These are phyloP conservation scores for Pseudotulostoma volvatum DNA, from an alignment of 495 filamentous ascomycete species.

Conservation along the genomic window DNA sequence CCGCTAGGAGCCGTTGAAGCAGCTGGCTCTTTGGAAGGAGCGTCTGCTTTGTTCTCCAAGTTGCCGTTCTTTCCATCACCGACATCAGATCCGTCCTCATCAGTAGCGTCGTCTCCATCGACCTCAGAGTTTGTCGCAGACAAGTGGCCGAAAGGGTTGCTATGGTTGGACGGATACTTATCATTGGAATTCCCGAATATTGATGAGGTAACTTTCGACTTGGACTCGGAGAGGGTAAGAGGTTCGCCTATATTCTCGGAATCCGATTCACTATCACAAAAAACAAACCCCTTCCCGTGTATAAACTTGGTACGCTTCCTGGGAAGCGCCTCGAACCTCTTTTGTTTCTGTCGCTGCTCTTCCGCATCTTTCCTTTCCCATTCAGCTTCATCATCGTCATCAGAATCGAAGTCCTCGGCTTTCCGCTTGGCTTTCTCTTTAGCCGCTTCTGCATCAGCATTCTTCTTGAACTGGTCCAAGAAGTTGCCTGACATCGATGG, in stretches of 20 bases:
- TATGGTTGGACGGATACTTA: slow-evolving; percentile 14
- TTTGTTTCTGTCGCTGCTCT: slow-evolving; percentile 27
- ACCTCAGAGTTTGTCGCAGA: slow-evolving; percentile 37
- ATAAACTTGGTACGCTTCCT: slow-evolving; percentile 24
- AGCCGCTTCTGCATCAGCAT: slow-evolving; percentile 9
- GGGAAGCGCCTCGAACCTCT: slow-evolving; percentile 15
- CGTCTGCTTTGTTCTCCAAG: slow-evolving; percentile 13
- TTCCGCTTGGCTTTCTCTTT: slow-evolving; percentile 36
- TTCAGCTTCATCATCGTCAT: slow-evolving; percentile 36
- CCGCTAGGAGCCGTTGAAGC: slow-evolving; percentile 6
- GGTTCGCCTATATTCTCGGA: slow-evolving; percentile 8
- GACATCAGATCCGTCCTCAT: slow-evolving; percentile 3
- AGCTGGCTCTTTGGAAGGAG: slow-evolving; percentile 5
- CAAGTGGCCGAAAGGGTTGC: slow-evolving; percentile 48
- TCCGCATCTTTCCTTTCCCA: slow-evolving; percentile 32
- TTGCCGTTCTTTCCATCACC: slow-evolving; percentile 14
- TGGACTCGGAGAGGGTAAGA: not conserved
- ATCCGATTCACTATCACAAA: slow-evolving; percentile 11
- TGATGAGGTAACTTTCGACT: not conserved
- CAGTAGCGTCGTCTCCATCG: slow-evolving; percentile 6
- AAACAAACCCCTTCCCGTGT: slow-evolving; percentile 27
- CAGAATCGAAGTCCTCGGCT: slow-evolving; percentile 39
- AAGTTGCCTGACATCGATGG: slow-evolving; percentile 16
- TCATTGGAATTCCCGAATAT: slow-evolving; percentile 6
- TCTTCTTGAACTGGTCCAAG: slow-evolving; percentile 6